A percentile compares a stretch with the other conserved stretches of the same genome.
These are phyloP conservation scores for Hyaloscypha hepaticicola DNA, from an alignment of 495 filamentous ascomycete genomes.

Conservation along the genomic window DNA sequence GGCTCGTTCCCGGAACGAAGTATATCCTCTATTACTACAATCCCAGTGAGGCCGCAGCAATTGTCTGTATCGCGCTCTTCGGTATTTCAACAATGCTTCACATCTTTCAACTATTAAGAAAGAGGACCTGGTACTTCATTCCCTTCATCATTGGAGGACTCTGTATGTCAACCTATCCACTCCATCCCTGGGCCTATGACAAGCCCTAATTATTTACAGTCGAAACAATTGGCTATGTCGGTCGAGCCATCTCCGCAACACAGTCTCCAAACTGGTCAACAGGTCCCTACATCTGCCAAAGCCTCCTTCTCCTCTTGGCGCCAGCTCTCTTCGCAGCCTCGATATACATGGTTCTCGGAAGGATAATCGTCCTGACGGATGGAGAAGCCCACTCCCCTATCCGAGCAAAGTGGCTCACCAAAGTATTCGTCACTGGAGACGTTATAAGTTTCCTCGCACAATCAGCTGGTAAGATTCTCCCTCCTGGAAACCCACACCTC, in stretches of 20 bases:
- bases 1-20: slow-evolving; percentile 5
- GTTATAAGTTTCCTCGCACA: slow-evolving; percentile 45
- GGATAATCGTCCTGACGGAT: slow-evolving; percentile 45
- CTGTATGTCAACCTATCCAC: slow-evolving; percentile 42
- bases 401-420: slow-evolving; percentile 40
- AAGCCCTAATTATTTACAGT: slow-evolving; percentile 26
- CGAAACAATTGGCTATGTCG: slow-evolving; percentile 47
- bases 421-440: slow-evolving; percentile 46
- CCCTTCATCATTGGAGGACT: slow-evolving; percentile 56
- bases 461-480: slow-evolving; percentile 25
- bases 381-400: slow-evolving; percentile 42
- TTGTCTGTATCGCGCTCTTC: slow-evolving; percentile 54
- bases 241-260: slow-evolving; percentile 39
- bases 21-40: slow-evolving; percentile 37
- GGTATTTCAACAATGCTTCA: slow-evolving; percentile 46
- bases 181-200: neutral
- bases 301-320: slow-evolving; percentile 46
- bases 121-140: slow-evolving; percentile 59
- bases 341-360: slow-evolving; percentile 54
- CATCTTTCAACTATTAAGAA: slow-evolving; percentile 44
- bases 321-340: slow-evolving; percentile 53
- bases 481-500: neutral
- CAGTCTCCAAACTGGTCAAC: slow-evolving; percentile 37
- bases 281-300: slow-evolving; percentile 48
- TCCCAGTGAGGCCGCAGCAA: slow-evolving; percentile 49